Evolutionary conservation across 2,329 filamentous ascomycete genomes (phyloP).

Genomic region (Lasiodiplodia gonubiensis): DNA sequence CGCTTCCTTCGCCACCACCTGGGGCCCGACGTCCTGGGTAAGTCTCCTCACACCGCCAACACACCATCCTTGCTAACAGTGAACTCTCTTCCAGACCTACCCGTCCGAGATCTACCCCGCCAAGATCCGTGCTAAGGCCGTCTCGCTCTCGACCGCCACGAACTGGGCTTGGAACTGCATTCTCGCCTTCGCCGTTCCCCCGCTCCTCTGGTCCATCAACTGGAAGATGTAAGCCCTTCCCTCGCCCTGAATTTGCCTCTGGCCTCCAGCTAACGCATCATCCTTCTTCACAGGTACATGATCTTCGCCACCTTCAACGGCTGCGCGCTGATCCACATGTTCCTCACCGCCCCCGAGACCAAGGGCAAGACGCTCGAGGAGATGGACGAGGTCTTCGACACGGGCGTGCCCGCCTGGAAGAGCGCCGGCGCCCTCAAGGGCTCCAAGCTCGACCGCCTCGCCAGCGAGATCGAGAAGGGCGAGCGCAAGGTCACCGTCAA

Average conservation of each 20-base stretch:
- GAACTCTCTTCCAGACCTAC: conserved; percentile 42
- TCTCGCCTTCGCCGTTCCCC: conserved; percentile 63
- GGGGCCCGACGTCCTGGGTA: conserved; percentile 57
- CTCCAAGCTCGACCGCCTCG: conserved; percentile 44
- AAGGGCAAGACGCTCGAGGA: conserved; percentile 41
- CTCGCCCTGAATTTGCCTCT: not conserved
- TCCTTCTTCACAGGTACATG: conserved; percentile 40
- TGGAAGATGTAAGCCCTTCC: conserved; percentile 33
- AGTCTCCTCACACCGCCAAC: conserved; percentile 30
- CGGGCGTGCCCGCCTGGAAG: conserved; percentile 15
- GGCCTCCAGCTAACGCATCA: conserved; percentile 31
- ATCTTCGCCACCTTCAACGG: conserved; percentile 37
- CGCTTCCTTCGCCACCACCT: conserved; percentile 62
- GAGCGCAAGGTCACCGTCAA: conserved; percentile 29
- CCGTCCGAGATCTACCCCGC: conserved; percentile 55
- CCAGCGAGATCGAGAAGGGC: conserved; percentile 46
- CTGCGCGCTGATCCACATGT: conserved; percentile 35
- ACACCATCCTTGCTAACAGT: not conserved
- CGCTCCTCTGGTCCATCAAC: conserved; percentile 38
- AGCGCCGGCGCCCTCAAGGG: conserved; percentile 32
- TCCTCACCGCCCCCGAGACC: conserved; percentile 41
- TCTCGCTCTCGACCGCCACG: conserved; percentile 45
- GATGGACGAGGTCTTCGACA: conserved; percentile 38
- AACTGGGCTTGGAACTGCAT: conserved; percentile 47
- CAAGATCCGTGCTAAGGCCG: conserved; percentile 44